A percentile compares a stretch with the other conserved stretches of the same genome.
Evolutionary conservation across 768 basidiomycete genomes (phyloP).

Genomic region (Agaricus sinodeliciosus): DNA sequence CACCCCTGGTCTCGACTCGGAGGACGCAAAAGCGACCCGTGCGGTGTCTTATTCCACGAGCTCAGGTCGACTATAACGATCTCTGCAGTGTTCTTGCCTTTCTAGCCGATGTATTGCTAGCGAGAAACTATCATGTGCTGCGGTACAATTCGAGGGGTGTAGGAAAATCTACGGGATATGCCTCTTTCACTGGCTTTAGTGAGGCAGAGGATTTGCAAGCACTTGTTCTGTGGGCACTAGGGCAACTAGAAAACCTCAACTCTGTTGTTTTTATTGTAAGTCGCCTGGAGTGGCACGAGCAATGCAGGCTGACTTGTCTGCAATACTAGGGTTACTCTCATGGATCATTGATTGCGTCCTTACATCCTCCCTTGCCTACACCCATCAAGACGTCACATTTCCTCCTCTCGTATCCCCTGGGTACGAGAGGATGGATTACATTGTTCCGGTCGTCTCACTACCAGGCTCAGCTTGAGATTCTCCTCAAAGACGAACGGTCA

Average conservation of each 20-base stretch:
- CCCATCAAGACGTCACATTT: constrained; percentile 56
- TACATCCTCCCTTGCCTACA: constrained; percentile 48
- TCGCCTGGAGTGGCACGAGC: background rate
- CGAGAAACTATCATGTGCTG: constrained; percentile 49
- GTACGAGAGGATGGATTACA: constrained; percentile 61
- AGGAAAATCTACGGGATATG: constrained; percentile 64
- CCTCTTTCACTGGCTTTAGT: constrained; percentile 63
- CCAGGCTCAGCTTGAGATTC: constrained; percentile 37
- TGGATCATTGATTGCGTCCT: constrained; percentile 67
- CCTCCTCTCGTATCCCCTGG: constrained; percentile 72
- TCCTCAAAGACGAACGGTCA: constrained; percentile 38
- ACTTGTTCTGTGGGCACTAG: constrained; percentile 49
- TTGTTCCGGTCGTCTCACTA: constrained; percentile 58
- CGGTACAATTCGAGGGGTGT: constrained; percentile 77
- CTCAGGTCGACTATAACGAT: constrained; percentile 13
- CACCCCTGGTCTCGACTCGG: constrained; percentile 89
- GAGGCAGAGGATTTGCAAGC: constrained; percentile 69
- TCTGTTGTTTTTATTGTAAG: constrained; percentile 58
- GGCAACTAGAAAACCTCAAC: constrained; percentile 32
- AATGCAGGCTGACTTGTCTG: background rate
- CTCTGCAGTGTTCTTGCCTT: constrained; percentile 36
- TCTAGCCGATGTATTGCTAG: constrained; percentile 34
- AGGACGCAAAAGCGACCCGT: constrained; percentile 74
- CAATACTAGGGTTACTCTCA: constrained; percentile 70
- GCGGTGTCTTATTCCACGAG: constrained; percentile 22